Evolutionary conservation across 495 filamentous ascomycete species (phyloP), one percentile per base, ranked within the genome.

Genomic region (Hypoxylon intermedium): DNA sequence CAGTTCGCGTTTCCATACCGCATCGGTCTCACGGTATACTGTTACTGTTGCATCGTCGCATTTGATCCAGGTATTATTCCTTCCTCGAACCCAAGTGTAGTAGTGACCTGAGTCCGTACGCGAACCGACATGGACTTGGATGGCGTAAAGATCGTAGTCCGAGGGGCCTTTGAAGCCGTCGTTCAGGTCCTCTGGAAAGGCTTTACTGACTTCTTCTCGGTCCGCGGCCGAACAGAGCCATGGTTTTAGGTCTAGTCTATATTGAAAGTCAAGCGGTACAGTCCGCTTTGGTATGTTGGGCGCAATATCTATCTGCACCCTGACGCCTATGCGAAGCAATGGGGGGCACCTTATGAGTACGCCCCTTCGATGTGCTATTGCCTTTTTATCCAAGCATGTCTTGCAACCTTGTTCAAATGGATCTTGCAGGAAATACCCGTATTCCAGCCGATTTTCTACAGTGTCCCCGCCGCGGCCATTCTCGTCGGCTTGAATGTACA

Each of bases 71-170:
- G 56, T 65, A 4, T 58, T 50, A 13, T 62, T 58, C 24, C 72
- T 67, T 12, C 21, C 37, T 43, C 67, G 69, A 40, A 75, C 70
- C 47, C 67, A 77, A 24, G 67, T 47, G 43, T 66, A 72, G 62
- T 82, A 84, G 47, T 84, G 81, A 0, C 81, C 81, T 9, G 57
- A 41, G 9, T 58, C 60, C 12, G 72, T 52, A 0, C 12, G 47
- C 0, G 30, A 9, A 9, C 74, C 73, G 30, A 52, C 38, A 38
- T 81, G 78, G 36, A 71, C 43, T 28, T 71, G 72, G n/a, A 82
- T 74, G 28, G 73, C 78, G 63, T 77, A 81, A 38, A 75, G 74
- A 19, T 80, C 72, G 58, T 82, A 84, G 0, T 43, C 13, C 47
- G 76, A 69, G 11, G 58, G 48, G 2, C 60, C 59, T 11, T 48